A percentile compares a stretch with the other conserved stretches of the same genome.
Evolutionary conservation across 805 yeast genomes (phyloP).

Genomic region (Candida saitoana): DNA sequence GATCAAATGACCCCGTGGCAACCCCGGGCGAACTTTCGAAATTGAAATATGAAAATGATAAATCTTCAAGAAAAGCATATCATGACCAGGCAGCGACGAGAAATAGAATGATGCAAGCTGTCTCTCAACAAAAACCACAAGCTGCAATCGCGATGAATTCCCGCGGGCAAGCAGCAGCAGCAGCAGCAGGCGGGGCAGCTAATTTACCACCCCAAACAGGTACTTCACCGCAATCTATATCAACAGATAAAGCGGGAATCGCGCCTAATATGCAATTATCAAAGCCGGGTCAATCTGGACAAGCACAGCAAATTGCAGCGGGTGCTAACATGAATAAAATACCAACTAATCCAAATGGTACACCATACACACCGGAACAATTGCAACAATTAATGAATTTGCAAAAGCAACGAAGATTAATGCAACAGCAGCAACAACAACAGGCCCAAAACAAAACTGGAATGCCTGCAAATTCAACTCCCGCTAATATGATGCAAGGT

Average conservation of each 20-base stretch:
- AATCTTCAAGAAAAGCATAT: slow-evolving; percentile 74
- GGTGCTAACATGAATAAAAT: slow-evolving; percentile 14
- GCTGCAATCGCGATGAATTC: slow-evolving; percentile 5
- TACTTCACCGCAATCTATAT: neutral
- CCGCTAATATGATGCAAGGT: slow-evolving; percentile 1
- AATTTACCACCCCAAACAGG: neutral
- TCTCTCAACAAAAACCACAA: slow-evolving; percentile 30
- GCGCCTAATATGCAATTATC: slow-evolving; percentile 2
- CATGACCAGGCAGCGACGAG: slow-evolving; percentile 44
- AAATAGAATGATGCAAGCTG: slow-evolving; percentile 40
- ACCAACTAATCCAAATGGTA: slow-evolving; percentile 51
- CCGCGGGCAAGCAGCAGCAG: neutral
- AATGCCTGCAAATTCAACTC: neutral
- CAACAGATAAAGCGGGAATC: slow-evolving; percentile 1
- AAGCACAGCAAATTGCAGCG: slow-evolving; percentile 7
- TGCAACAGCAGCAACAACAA: slow-evolving; percentile 41
- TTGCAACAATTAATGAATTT: slow-evolving; percentile 52
- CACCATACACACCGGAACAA: slow-evolving; percentile 58
- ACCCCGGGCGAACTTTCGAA: slow-evolving; percentile 83
- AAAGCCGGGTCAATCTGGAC: slow-evolving; percentile 2
- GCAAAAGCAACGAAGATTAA: slow-evolving; percentile 47
- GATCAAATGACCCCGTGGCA: slow-evolving; percentile 40
- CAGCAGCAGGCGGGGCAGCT: too few species aligned
- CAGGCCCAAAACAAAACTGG: neutral
- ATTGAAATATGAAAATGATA: slow-evolving; percentile 81